phyloP scores from a whole-genome alignment of 805 yeast species.

The Ogataea henricii region DNA sequence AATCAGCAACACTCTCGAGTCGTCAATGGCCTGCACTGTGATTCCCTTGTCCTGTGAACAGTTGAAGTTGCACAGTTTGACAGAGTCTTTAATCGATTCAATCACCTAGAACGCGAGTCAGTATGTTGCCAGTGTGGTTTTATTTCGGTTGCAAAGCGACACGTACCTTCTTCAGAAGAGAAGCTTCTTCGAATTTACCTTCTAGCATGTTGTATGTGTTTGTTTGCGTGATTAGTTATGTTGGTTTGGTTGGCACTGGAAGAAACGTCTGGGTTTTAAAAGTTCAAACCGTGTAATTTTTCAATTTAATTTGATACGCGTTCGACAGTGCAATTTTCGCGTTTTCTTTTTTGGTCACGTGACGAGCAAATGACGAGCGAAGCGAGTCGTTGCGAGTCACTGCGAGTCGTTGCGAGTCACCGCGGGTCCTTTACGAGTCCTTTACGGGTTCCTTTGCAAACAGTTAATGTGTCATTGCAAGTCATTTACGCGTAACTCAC shows the following conservation, averaged over 20 bases:
- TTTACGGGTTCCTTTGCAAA: too few relatives aligned
- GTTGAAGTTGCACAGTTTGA: slow-evolving; percentile 92
- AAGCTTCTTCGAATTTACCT: slow-evolving; percentile 94
- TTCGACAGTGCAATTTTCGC: slow-evolving; percentile 5
- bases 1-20: slow-evolving; percentile 91
- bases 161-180: slow-evolving; percentile 76
- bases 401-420: too few relatives aligned
- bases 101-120: slow-evolving; percentile 50
- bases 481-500: too few relatives aligned
- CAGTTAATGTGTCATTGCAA: too few relatives aligned
- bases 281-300: slow-evolving; percentile 4
- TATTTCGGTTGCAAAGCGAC: not conserved
- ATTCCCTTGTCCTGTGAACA: slow-evolving; percentile 89
- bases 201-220: slow-evolving; percentile 67
- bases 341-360: not conserved
- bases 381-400: not conserved
- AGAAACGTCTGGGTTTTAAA: not conserved
- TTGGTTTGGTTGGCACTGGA: not conserved
- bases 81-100: slow-evolving; percentile 93
- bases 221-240: not conserved
- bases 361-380: not conserved
- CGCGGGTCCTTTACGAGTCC: too few relatives aligned
- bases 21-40: slow-evolving; percentile 96
- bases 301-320: slow-evolving; percentile 5
- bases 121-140: too few relatives aligned